A percentile compares a stretch with the other conserved stretches of the same genome.
phyloP scores from a whole-genome alignment of 139 green algal genomes.

The Picochlorum sp. region DNA sequence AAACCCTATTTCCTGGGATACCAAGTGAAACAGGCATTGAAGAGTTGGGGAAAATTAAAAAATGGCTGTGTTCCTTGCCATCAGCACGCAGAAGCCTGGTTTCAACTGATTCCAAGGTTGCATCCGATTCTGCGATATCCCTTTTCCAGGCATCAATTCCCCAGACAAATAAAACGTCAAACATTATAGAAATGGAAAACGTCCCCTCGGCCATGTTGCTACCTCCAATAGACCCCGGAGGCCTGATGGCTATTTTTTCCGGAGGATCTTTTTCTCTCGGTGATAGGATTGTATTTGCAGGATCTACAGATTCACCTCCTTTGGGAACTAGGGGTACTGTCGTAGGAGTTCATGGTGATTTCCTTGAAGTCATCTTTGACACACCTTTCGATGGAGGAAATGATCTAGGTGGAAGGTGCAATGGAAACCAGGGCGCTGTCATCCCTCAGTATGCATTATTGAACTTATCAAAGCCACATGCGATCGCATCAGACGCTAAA shows the following conservation, averaged over 20 bases:
- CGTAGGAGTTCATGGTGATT: slow-evolving; percentile 46
- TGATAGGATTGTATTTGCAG: slow-evolving; percentile 58
- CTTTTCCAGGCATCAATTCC: slow-evolving; percentile 47
- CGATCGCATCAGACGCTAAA: slow-evolving; percentile 13
- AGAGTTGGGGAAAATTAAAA: slow-evolving; percentile 15
- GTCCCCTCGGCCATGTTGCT: slow-evolving; percentile 67
- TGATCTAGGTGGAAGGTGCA: slow-evolving; percentile 33
- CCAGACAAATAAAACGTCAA: not conserved
- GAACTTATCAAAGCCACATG: slow-evolving; percentile 40
- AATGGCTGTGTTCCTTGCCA: slow-evolving; percentile 60
- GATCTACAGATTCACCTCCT: slow-evolving; percentile 33
- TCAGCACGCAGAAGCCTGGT: slow-evolving; percentile 59
- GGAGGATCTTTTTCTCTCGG: slow-evolving; percentile 71
- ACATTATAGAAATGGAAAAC: slow-evolving; percentile 53
- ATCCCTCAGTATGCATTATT: slow-evolving; percentile 19
- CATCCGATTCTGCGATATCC: slow-evolving; percentile 59
- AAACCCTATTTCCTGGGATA: slow-evolving; percentile 11
- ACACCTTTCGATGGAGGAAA: slow-evolving; percentile 23
- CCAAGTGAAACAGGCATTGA: not conserved
- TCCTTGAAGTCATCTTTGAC: slow-evolving; percentile 60
- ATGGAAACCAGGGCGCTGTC: slow-evolving; percentile 19
- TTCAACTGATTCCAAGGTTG: slow-evolving; percentile 34
- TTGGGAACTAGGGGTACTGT: slow-evolving; percentile 64
- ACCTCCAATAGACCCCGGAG: slow-evolving; percentile 32
- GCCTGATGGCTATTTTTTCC: slow-evolving; percentile 27